These are phyloP conservation scores for Metarhizium guizhouense DNA, from an alignment of 2,329 filamentous ascomycete genomes.

Conservation along the genomic window DNA sequence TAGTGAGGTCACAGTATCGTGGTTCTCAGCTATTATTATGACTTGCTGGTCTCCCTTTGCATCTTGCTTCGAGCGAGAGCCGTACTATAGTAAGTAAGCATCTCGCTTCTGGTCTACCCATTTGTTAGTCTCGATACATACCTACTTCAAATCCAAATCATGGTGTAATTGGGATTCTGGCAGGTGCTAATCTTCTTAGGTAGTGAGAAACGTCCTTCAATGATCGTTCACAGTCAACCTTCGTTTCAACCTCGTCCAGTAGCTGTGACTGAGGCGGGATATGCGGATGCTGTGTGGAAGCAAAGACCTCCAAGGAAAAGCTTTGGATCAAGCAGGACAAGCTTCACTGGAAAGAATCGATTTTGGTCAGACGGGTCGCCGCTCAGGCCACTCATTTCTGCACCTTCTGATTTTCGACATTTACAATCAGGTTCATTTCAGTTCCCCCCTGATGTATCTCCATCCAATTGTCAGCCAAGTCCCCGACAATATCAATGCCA, in stretches of 20 bases:
- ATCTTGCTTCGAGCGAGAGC: constrained; percentile 29
- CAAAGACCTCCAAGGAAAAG: constrained; percentile 12
- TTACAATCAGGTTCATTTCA: constrained; percentile 39
- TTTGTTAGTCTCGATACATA: neutral
- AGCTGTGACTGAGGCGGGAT: constrained; percentile 13
- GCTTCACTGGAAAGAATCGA: constrained; percentile 37
- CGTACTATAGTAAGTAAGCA: constrained; percentile 27
- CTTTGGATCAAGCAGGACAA: constrained; percentile 26
- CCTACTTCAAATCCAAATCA: neutral
- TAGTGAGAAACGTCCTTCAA: constrained; percentile 18
- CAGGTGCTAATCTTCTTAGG: constrained; percentile 10
- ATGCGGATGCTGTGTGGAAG: constrained; percentile 10
- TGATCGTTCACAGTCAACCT: constrained; percentile 20
- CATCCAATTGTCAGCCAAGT: constrained; percentile 4
- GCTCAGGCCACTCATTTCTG: constrained; percentile 48
- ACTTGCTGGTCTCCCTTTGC: constrained; percentile 35
- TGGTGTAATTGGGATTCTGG: neutral
- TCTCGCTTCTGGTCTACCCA: constrained; percentile 5
- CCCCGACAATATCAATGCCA: neutral
- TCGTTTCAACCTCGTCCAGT: constrained; percentile 18
- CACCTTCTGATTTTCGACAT: constrained; percentile 52
- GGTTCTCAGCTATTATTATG: constrained; percentile 35
- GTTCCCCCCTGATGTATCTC: constrained; percentile 16
- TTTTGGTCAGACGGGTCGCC: constrained; percentile 35
- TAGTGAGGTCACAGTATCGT: constrained; percentile 33